phyloP scores from a whole-genome alignment of 2,329 filamentous ascomycete species.

The Pseudocercospora fijiensis region DNA sequence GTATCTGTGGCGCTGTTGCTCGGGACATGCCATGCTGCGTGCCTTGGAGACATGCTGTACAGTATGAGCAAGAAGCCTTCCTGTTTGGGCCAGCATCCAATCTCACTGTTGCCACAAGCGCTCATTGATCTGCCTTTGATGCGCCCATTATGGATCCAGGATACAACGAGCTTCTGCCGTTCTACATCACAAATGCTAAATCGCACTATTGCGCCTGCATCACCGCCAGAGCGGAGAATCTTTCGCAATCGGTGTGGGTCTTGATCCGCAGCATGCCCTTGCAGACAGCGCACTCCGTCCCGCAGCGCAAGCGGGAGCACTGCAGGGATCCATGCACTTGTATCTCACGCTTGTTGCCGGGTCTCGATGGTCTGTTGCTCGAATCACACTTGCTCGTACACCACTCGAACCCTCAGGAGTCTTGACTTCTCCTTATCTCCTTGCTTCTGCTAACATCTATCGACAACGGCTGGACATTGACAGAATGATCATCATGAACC shows the following conservation, averaged over 20 bases:
- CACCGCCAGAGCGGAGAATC: slow-evolving; percentile 9
- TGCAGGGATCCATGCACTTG: slow-evolving; percentile 11
- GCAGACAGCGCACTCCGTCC: slow-evolving; percentile 10
- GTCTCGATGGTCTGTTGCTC: slow-evolving; percentile 1
- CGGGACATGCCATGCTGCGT: slow-evolving; percentile 1
- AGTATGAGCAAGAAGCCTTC: not conserved
- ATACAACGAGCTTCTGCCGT: not conserved
- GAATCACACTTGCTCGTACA: slow-evolving; percentile 4
- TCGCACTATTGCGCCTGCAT: slow-evolving; percentile 1
- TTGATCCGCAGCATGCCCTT: slow-evolving; percentile 11
- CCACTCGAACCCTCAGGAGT: not conserved
- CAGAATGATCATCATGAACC: not conserved
- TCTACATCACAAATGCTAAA: slow-evolving; percentile 6
- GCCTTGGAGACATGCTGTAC: not conserved
- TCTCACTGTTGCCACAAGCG: slow-evolving; percentile 12
- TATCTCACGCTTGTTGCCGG: slow-evolving; percentile 10
- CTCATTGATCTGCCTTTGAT: slow-evolving; percentile 9
- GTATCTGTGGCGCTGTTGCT: not conserved
- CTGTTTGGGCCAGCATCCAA: slow-evolving; percentile 7
- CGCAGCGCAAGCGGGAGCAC: slow-evolving; percentile 10
- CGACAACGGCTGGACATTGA: not conserved
- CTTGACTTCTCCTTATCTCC: not conserved
- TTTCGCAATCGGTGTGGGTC: slow-evolving; percentile 8
- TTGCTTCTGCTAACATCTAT: not conserved
- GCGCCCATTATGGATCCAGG: not conserved